phyloP scores from a whole-genome alignment of 768 basidiomycete genomes.

The Hypsizygus marmoreus region DNA sequence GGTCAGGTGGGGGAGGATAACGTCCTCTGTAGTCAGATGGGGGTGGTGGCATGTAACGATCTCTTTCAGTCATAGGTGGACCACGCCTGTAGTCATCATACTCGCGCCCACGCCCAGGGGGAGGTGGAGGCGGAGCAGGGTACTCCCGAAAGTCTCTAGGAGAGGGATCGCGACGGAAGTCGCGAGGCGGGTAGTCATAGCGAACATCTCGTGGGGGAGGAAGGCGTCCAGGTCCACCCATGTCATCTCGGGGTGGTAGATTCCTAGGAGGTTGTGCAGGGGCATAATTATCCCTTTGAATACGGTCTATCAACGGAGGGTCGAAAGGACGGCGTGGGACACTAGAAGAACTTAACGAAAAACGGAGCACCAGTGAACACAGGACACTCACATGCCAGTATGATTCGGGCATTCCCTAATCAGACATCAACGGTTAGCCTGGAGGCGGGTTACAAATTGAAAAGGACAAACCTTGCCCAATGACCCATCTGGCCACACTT shows the following conservation, averaged over 20 bases:
- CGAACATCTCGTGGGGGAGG: slow-evolving; percentile 58
- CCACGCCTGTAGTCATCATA: slow-evolving; percentile 70
- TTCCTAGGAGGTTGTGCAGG: slow-evolving; percentile 37
- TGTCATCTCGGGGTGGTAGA: slow-evolving; percentile 58
- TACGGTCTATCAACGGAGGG: slow-evolving; percentile 57
- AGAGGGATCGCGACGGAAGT: slow-evolving; percentile 62
- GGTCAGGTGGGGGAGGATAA: slow-evolving; percentile 54
- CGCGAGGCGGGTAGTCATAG: slow-evolving; percentile 65
- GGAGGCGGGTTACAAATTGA: neutral
- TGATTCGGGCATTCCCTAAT: slow-evolving; percentile 73
- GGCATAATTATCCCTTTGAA: slow-evolving; percentile 64
- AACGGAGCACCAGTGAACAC: neutral
- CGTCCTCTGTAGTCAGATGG: slow-evolving; percentile 58
- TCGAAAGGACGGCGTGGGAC: slow-evolving; percentile 50
- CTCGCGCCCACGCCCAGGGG: slow-evolving; percentile 58
- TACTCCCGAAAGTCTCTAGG: slow-evolving; percentile 73
- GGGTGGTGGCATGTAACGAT: slow-evolving; percentile 54
- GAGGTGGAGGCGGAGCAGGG: slow-evolving; percentile 45
- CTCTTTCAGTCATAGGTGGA: slow-evolving; percentile 43
- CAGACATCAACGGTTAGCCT: slow-evolving; percentile 1
- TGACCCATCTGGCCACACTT: slow-evolving; percentile 85
- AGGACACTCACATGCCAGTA: slow-evolving; percentile 48
- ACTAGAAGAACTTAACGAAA: slow-evolving; percentile 17
- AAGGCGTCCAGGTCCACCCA: slow-evolving; percentile 42
- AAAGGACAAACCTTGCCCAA: slow-evolving; percentile 74